phyloP scores from a whole-genome alignment of 1,284 basidiomycete species.

The Ganoderma leucocontextum region DNA sequence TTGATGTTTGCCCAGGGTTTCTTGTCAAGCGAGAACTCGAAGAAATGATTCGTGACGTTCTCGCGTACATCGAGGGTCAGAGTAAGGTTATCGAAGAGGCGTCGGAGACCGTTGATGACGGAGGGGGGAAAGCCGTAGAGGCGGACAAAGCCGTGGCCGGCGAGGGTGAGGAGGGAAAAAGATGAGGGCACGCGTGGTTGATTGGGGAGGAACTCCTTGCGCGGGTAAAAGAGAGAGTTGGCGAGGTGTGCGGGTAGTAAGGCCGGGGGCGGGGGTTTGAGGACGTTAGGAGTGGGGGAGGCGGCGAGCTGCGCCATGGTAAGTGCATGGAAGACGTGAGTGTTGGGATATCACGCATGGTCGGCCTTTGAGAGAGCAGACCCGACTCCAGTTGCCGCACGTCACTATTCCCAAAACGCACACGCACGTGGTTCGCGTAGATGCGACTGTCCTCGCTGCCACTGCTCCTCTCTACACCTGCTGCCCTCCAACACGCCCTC shows the following conservation, averaged over 20 bases:
- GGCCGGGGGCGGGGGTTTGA: conserved; percentile 36
- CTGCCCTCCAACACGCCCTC: conserved; percentile 12
- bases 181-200: conserved; percentile 56
- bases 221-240: conserved; percentile 58
- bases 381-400: conserved; percentile 28
- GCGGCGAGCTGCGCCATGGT: conserved; percentile 37
- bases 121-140: conserved; percentile 71
- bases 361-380: conserved; percentile 29
- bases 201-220: conserved; percentile 75
- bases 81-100: conserved; percentile 58
- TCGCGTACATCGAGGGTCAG: conserved; percentile 60
- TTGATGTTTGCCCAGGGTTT: conserved; percentile 79
- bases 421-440: conserved; percentile 25
- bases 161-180: conserved; percentile 74
- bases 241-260: conserved; percentile 26
- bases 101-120: conserved; percentile 60
- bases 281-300: conserved; percentile 33
- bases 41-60: conserved; percentile 64
- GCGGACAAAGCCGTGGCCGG: conserved; percentile 66
- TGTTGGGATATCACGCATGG: conserved; percentile 25
- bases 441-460: conserved; percentile 7
- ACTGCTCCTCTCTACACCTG: background rate
- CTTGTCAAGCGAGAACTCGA: conserved; percentile 69
- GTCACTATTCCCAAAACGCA: conserved; percentile 30
- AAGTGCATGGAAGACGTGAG: conserved; percentile 34